Base-by-base conservation (phyloP, 371 early-diverging fungal genomes). In the Chytridium lagenaria region DNA sequence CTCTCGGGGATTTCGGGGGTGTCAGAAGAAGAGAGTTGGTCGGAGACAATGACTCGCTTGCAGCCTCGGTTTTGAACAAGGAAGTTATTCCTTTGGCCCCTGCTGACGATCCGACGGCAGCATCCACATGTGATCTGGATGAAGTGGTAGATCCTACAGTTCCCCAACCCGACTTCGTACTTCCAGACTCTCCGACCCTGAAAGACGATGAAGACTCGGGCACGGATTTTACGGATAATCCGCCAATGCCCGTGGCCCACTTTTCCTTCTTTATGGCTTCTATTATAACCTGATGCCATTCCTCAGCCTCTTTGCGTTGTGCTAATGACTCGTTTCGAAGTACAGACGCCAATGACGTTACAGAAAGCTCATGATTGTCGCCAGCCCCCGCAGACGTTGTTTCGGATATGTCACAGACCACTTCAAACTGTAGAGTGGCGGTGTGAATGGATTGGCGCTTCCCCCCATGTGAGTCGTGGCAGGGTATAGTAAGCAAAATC, bases 381-480 rank as follows among this genome's bases (percentile, higher is more conserved):
- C n/a, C n/a, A 19, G 44, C 7, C 12, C 12, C 44, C 44, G 44
- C 44, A 44, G 7, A 7, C 12, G 12, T 44, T 7, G 12, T 16
- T 65, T 30, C 39, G 23, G 66, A 12, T 38, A 26, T 15, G 12
- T 50, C 34, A 70, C 70, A 66, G 55, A 74, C 5, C 59, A 69
- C n/a, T 52, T 69, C 63, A 44, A 49, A n/a, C 40, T 50, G 16
- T 31, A 31, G 33, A 10, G 12, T 16, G 51, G 50, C n/a, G 71
- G 22, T 10, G 59, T 44, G 44, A 19, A 7, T 44, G 19, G 44
- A 7, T 12, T 44, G 44, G 12, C 44, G 44, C 44, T 44, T 44
- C 44, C 44, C 44, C 44, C 44, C 44, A 12, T 44, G 44, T 12
- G 44, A 19, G 12, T 44, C 44, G 44, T 44, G 7, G 7, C 12